These are phyloP conservation scores for Globisporangium nunn DNA, from an alignment of 352 stramenopile genomes.

Conservation along the genomic window DNA sequence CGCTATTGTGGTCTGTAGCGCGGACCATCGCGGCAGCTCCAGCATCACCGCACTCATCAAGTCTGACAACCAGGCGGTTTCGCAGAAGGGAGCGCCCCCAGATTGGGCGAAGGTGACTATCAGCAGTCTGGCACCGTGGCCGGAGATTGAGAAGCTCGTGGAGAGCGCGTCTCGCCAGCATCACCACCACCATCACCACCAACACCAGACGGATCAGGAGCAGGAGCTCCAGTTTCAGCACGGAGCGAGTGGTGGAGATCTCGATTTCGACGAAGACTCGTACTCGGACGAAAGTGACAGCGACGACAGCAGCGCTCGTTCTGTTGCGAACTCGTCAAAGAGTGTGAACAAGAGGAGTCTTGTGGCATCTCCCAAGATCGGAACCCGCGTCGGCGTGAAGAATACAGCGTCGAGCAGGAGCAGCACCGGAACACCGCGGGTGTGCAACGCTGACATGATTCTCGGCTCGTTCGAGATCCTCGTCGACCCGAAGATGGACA, in stretches of 20 bases:
- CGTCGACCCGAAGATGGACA: constrained; percentile 41
- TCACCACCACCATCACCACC: neutral
- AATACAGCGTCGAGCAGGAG: constrained; percentile 5
- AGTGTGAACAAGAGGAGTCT: constrained; percentile 8
- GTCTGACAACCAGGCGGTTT: constrained; percentile 24
- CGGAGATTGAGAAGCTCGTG: constrained; percentile 27
- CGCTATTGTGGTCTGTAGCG: constrained; percentile 4
- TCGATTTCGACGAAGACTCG: constrained; percentile 16
- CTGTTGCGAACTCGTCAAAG: neutral
- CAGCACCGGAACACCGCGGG: constrained; percentile 29
- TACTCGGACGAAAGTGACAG: constrained; percentile 40
- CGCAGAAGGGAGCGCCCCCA: constrained; percentile 34
- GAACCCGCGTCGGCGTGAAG: constrained; percentile 9
- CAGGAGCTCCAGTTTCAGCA: neutral
- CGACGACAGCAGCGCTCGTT: constrained; percentile 10
- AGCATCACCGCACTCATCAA: constrained; percentile 16
- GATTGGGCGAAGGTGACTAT: constrained; percentile 59
- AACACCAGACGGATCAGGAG: neutral
- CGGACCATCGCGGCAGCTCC: constrained; percentile 6
- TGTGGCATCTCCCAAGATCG: constrained; percentile 10
- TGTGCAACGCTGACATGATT: constrained; percentile 51
- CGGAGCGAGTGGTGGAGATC: constrained; percentile 6
- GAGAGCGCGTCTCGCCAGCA: neutral
- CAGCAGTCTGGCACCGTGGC: constrained; percentile 37
- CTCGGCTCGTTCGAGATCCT: constrained; percentile 44